phyloP scores from a whole-genome alignment of 2,329 filamentous ascomycete genomes.

The Pezicula carpinea region DNA sequence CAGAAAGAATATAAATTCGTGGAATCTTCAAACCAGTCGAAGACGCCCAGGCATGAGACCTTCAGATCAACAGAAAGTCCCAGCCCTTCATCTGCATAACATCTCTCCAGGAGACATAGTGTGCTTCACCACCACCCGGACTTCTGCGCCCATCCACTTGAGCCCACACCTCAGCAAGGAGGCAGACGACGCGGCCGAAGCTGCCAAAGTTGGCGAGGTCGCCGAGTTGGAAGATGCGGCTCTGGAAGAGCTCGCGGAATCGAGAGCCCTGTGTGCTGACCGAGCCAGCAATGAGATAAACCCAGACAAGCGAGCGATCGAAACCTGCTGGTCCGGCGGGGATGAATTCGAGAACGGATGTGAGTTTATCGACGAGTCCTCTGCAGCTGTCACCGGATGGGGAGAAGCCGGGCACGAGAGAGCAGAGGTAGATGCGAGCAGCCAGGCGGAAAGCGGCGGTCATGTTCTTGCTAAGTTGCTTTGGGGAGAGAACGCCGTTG shows the following conservation, averaged over 20 bases:
- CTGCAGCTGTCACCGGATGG: conserved; percentile 69
- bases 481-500: conserved; percentile 73
- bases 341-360: conserved; percentile 72
- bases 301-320: conserved; percentile 89
- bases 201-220: conserved; percentile 76
- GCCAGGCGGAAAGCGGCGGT: conserved; percentile 87
- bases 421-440: conserved; percentile 94
- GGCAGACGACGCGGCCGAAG: conserved; percentile 74
- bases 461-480: conserved; percentile 82
- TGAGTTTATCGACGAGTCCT: conserved; percentile 73
- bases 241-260: conserved; percentile 75
- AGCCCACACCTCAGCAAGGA: conserved; percentile 80
- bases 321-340: conserved; percentile 78
- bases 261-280: conserved; percentile 66
- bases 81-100: conserved; percentile 87
- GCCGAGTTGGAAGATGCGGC: conserved; percentile 69
- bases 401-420: conserved; percentile 83
- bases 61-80: conserved; percentile 86
- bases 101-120: conserved; percentile 89
- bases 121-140: conserved; percentile 36
- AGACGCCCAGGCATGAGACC: conserved; percentile 6
- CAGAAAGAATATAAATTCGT: conserved; percentile 15
- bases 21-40: conserved; percentile 16
- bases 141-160: conserved; percentile 56
- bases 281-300: conserved; percentile 81